Evolutionary conservation across 371 early-diverging fungal species (phyloP).

Genomic region (Nematocida ausubeli): DNA sequence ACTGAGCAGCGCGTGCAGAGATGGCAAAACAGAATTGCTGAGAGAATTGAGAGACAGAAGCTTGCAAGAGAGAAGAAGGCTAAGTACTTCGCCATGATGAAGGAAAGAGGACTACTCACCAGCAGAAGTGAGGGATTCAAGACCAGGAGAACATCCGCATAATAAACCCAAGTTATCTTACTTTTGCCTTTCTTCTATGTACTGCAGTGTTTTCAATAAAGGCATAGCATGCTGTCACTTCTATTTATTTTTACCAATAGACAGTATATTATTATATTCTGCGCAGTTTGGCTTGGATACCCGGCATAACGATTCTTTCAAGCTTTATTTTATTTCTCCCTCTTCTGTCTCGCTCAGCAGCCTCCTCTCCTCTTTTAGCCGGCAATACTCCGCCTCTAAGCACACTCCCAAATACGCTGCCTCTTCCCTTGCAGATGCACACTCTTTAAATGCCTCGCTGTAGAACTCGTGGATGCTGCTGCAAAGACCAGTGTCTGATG

Average conservation of each 20-base stretch:
- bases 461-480: not conserved
- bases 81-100: slow-evolving; percentile 51
- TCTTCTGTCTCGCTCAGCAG: slow-evolving; percentile 11
- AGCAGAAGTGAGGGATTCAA: slow-evolving; percentile 15
- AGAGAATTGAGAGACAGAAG: slow-evolving; percentile 21
- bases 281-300: too few relatives aligned
- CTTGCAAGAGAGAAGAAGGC: slow-evolving; percentile 22
- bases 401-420: not conserved
- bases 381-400: not conserved
- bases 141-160: slow-evolving; percentile 13
- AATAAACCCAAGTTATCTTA: not conserved
- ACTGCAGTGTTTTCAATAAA: too few relatives aligned
- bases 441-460: not conserved
- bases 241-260: too few relatives aligned
- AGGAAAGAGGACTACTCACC: slow-evolving; percentile 36
- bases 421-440: not conserved
- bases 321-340: slow-evolving; percentile 12
- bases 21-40: slow-evolving; percentile 40
- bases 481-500: not conserved
- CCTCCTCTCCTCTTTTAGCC: not conserved
- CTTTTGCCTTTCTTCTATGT: not conserved
- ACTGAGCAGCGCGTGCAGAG: slow-evolving; percentile 50
- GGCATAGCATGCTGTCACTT: too few relatives aligned
- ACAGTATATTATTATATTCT: too few relatives aligned
- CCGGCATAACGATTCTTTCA: too few relatives aligned